Conservation (phyloP, 345 rosid genomes). For the Boechera stricta region DNA sequence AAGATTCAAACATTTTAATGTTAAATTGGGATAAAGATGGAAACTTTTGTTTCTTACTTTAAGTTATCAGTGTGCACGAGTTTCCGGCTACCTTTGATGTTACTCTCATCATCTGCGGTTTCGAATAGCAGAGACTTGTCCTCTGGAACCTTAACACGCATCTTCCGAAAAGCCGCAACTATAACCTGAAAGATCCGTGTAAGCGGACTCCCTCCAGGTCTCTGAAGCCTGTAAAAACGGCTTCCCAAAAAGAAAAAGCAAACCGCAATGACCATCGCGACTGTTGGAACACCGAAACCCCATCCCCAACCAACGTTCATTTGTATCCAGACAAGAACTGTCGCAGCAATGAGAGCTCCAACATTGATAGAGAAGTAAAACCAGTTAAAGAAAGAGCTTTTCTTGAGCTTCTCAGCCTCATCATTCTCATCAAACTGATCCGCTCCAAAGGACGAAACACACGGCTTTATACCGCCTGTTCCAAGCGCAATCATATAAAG, state of each 20-base stretch:
- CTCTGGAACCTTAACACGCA: constrained; percentile 63
- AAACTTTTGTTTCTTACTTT: constrained; percentile 47
- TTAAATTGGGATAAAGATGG: background rate
- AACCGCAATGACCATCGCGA: constrained; percentile 80
- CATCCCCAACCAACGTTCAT: constrained; percentile 98
- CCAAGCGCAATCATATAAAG: constrained; percentile 92
- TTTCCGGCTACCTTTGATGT: constrained; percentile 83
- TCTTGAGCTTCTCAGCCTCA: constrained; percentile 71
- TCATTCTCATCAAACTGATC: constrained; percentile 94
- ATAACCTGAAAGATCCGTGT: constrained; percentile 85
- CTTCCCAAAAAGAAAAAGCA: constrained; percentile 80
- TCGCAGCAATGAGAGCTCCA: constrained; percentile 88
- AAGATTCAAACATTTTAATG: background rate
- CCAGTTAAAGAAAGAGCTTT: constrained; percentile 97
- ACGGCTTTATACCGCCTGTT: constrained; percentile 97
- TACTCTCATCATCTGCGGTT: constrained; percentile 64
- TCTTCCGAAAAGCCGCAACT: constrained; percentile 77
- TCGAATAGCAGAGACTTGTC: constrained; percentile 78
- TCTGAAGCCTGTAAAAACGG: constrained; percentile 68
- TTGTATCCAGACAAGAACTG: constrained; percentile 91
- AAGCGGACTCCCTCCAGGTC: constrained; percentile 92
- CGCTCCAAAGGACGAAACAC: constrained; percentile 96
- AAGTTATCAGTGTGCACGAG: constrained; percentile 75
- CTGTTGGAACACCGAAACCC: constrained; percentile 95
- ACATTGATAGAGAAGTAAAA: constrained; percentile 89